Evolutionary conservation across 73 alveolate genomes (phyloP).

Genomic region (Effrenium voratum): DNA sequence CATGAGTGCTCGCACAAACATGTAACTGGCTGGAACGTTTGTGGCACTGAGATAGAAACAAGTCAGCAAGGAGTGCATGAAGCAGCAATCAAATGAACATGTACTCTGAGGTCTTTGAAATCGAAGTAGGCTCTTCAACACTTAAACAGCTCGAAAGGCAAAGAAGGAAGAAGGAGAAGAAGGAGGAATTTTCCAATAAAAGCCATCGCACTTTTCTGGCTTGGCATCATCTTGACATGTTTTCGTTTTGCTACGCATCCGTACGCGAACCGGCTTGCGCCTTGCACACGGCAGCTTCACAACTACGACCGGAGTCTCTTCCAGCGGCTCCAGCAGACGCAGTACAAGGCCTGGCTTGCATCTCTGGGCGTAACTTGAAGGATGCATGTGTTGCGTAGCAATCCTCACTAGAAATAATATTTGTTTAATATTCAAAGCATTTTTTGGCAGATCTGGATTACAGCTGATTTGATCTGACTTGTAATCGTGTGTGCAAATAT

Average conservation of each 20-base stretch:
- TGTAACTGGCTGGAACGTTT: too few species aligned
- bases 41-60: too few species aligned
- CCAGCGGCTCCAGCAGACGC: conserved; percentile 71
- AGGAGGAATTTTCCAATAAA: too few species aligned
- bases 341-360: conserved; percentile 3
- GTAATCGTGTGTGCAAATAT: neutral
- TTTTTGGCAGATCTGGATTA: neutral
- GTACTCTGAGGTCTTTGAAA: too few species aligned
- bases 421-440: too few species aligned
- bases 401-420: neutral
- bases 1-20: too few species aligned
- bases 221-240: neutral
- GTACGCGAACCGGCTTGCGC: neutral
- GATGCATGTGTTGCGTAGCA: neutral
- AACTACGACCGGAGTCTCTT: conserved; percentile 76
- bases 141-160: too few species aligned
- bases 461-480: neutral
- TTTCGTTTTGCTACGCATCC: neutral
- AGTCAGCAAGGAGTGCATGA: too few species aligned
- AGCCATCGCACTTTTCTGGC: too few species aligned
- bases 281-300: neutral
- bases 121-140: too few species aligned
- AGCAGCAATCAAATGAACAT: too few species aligned
- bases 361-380: neutral
- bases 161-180: too few species aligned